Evolutionary conservation across 805 yeast species (phyloP), one percentile per base, ranked within the genome.

Genomic region (Wickerhamiella siamensis): DNA sequence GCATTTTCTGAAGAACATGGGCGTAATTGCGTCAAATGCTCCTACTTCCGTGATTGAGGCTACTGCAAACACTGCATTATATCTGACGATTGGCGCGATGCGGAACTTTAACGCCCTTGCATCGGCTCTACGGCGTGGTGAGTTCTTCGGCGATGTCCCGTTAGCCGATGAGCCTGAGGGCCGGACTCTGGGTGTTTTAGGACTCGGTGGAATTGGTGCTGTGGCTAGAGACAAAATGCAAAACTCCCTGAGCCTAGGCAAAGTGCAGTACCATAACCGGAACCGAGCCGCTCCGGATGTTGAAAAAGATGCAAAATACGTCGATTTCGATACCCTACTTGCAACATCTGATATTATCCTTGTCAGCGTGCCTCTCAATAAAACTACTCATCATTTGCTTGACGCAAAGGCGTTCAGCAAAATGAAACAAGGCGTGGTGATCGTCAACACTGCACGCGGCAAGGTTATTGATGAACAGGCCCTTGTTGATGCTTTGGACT

Each of bases 191-290:
- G 81, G 80, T 3, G 72, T 75, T 41, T 59, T 74, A 31, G 81
- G 81, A 2, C 63, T 75, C 67, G 81, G 81, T 5, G 79, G 79
- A 5, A 73, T 75, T 55, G 81, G 80, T 39, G 63, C 72, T 22
- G 69, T 72, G 9, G 64, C 74, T 43, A 67, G 75, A 29, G 73
- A 71, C 52, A 64, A 76, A 49, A 62, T 67, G 43, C 44, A 46
- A 41, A 72, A 70, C 2, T 48, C 51, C 2, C 69, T 75, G 51
- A 73, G 72, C 3, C 70, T 73, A 52, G 65, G 56, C 37, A 65
- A 66, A 53, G 62, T 72, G 47, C 52, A 69, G 39, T 75, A 75
- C 60, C 60, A 73, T 58, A 75, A 74, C 60, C 64, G 80, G 36
- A 52, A 55, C 31, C 64, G 65, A 35, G 63, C 72, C 42, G 42